Evolutionary conservation across 2,329 filamentous ascomycete genomes (phyloP), one percentile per base, ranked within the genome.

Genomic region (Onygenales sp.): DNA sequence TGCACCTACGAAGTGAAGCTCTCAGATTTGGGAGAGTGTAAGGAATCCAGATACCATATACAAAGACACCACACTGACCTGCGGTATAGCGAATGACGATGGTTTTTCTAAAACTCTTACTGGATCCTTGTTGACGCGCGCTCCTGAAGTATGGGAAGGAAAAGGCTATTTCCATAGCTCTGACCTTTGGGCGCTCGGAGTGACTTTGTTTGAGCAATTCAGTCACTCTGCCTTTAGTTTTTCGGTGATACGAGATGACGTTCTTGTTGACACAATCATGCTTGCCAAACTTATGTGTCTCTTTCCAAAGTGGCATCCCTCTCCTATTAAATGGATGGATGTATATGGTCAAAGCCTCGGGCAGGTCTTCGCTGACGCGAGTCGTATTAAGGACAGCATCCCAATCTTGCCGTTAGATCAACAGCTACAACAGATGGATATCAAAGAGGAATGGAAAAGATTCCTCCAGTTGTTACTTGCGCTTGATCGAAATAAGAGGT

Each of bases 11-110:
- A 53, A 48, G 51, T 49, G 44, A 48, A 53, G 44, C 51, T 53
- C 45, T 53, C 51, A 33, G 51, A 53, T 53, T 49, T 49, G 45
- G 51, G 51, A 53, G 51, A 53, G 39, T 53, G 51, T 53, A 53
- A 53, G 45, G 27, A 49, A 36, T 49, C 43, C 43, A 41, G 51
- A 49, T 17, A 35, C 44, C 43, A 43, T 38, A 53, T 42, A 49
- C 35, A 14, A 53, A 53, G 51, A 49, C 44, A 33, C 44, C 44
- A 53, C 45, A 49, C 51, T 53, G 44, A 53, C 51, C 33, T 9
- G 51, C 32, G 32, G 44, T 43, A 53, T 53, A 53, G 51, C 51
- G 42, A 53, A 53, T 53, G 33, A 53, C 42, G 51, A 53, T 49
- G 51, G 51, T 17, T 53, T 49, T 53, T 53, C 51, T 49, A 49